phyloP scores from a whole-genome alignment of 805 yeast species.

The Lipomyces yamanashiensis region DNA sequence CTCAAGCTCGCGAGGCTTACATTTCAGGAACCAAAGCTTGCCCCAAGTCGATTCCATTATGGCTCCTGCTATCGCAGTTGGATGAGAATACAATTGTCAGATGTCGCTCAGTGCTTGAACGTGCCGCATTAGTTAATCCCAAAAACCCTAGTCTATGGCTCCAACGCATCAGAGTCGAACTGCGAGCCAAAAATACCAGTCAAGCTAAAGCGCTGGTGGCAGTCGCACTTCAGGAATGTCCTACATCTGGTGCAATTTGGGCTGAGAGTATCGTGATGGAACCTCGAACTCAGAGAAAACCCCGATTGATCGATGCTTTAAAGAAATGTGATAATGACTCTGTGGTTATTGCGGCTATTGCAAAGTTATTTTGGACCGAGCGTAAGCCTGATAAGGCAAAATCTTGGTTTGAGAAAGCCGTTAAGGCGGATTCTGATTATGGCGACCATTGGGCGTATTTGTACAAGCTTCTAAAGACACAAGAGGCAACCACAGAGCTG shows the following conservation, averaged over 20 bases:
- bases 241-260: conserved; percentile 70
- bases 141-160: conserved; percentile 59
- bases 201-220: conserved; percentile 62
- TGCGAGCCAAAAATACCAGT: conserved; percentile 51
- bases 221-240: conserved; percentile 62
- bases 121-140: conserved; percentile 61
- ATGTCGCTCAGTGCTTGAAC: conserved; percentile 75
- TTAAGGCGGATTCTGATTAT: conserved; percentile 56
- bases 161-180: conserved; percentile 64
- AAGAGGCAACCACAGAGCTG: conserved; percentile 42
- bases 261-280: conserved; percentile 55
- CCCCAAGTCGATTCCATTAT: conserved; percentile 53
- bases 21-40: conserved; percentile 56
- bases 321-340: conserved; percentile 65
- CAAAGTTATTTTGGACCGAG: conserved; percentile 66
- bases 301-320: conserved; percentile 72
- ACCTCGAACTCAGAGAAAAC: conserved; percentile 56
- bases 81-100: conserved; percentile 56
- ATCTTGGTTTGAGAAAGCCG: conserved; percentile 75
- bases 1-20: conserved; percentile 55
- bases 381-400: conserved; percentile 66
- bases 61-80: conserved; percentile 58
- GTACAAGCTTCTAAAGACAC: conserved; percentile 51
- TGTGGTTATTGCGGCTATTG: conserved; percentile 64
- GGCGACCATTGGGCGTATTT: conserved; percentile 83